Evolutionary conservation across 768 basidiomycete genomes (phyloP), one percentile per base, ranked within the genome.

Genomic region (Udeniomyces megalosporus): DNA sequence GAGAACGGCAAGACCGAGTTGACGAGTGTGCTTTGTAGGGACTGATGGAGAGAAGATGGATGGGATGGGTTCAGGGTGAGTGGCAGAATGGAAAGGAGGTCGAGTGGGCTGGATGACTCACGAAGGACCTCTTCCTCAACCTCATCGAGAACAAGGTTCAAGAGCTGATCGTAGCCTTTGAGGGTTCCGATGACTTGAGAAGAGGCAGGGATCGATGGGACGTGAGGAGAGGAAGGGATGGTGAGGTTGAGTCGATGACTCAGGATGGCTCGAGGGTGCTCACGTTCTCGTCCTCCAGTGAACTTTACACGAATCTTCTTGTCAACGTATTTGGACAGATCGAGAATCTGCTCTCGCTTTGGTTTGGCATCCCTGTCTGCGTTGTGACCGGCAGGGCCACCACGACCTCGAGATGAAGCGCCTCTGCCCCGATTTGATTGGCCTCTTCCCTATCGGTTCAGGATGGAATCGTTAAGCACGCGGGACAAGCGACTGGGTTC

Each of bases 121-220:
- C 86, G 82, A 71, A 80, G 79, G 2, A 87, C 67, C 44, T 85
- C 80, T 74, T 99, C 95, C 69, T 84, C 81, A 6, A 97, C 90
- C 64, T 95, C 88, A 74, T 99, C 95, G 54, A 99, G 81, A 54
- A 99, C 95, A 60, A 99, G 84, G 73, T 99, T 97, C 61, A 97
- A 80, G 44, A 97, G 78, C 68, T 96, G 92, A 75, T 97, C 95
- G 69, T 82, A 97, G 28, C 95, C 95, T 75, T 99, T 99, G 66
- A 99, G 75, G 20, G 86, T 80, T 3, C 95, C 95, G 8, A 82
- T 86, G 57, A 96, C 93, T 96, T 42, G 38, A 42, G 38, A 42
- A 42, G 38, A 42, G 38, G 26, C 17, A 15, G 7, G 50, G 49
- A 44, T 10, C 22, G 47, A 53, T 49, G 49, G n/a, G 2, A 50